Conservation (phyloP, 192 early-diverging fungal genomes). For the Coemansia sp. region DNA sequence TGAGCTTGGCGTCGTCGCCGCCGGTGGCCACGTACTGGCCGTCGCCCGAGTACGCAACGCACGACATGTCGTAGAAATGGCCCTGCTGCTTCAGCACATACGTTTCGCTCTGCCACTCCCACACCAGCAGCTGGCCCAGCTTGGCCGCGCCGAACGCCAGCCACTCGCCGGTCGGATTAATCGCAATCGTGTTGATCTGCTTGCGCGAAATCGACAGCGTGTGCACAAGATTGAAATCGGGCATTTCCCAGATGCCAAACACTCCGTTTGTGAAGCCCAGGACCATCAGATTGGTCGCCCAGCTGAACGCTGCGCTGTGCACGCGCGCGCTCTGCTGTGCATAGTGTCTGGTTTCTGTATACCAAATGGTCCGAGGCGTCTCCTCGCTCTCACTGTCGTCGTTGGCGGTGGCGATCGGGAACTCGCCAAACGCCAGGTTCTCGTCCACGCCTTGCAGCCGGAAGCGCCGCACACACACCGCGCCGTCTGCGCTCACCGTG, state of each 20-base stretch:
- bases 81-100: slow-evolving; percentile 99
- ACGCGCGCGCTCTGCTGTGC: slow-evolving; percentile 81
- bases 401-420: slow-evolving; percentile 53
- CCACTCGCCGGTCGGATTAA: slow-evolving; percentile 95
- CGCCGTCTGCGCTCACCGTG: slow-evolving; percentile 86
- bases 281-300: slow-evolving; percentile 68
- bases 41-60: slow-evolving; percentile 84
- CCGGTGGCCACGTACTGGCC: slow-evolving; percentile 94
- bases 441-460: slow-evolving; percentile 55
- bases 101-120: slow-evolving; percentile 99
- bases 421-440: slow-evolving; percentile 61
- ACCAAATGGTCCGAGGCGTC: slow-evolving; percentile 41
- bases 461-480: slow-evolving; percentile 77
- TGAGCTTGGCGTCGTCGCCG: slow-evolving; percentile 95
- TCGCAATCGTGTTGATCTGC: slow-evolving; percentile 82
- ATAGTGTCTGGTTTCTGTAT: slow-evolving; percentile 66
- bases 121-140: slow-evolving; percentile 95
- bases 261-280: slow-evolving; percentile 91
- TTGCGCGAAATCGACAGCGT: slow-evolving; percentile 94
- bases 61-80: slow-evolving; percentile 92
- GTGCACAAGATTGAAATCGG: slow-evolving; percentile 91
- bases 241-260: slow-evolving; percentile 98
- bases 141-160: slow-evolving; percentile 89
- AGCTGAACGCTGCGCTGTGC: slow-evolving; percentile 75
- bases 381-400: slow-evolving; percentile 51